phyloP scores from a whole-genome alignment of 306 rosid species.

The Vachellia collinsii region DNA sequence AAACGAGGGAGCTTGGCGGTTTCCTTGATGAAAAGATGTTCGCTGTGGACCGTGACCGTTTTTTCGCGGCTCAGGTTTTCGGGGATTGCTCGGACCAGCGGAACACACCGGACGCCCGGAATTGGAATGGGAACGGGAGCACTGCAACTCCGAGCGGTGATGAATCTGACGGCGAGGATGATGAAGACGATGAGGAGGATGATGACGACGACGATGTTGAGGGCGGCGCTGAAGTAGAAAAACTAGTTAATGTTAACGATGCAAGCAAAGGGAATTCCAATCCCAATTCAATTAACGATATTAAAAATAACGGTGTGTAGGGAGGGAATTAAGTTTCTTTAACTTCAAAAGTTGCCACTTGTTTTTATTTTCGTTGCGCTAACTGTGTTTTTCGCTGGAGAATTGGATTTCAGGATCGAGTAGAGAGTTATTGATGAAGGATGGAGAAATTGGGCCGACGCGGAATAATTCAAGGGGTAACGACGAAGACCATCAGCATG shows the following conservation, averaged over 20 bases:
- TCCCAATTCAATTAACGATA: constrained; percentile 40
- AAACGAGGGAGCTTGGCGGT: constrained; percentile 69
- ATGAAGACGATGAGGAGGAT: constrained; percentile 60
- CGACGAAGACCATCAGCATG: constrained; percentile 53
- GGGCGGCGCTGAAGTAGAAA: constrained; percentile 49
- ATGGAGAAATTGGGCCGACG: constrained; percentile 52
- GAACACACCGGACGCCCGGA: constrained; percentile 48
- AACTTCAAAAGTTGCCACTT: constrained; percentile 15
- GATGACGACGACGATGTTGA: constrained; percentile 68
- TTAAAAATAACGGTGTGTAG: constrained; percentile 58
- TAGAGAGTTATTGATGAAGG: constrained; percentile 67
- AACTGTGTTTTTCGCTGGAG: constrained; percentile 6
- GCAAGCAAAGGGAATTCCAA: constrained; percentile 50
- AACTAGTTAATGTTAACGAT: constrained; percentile 52
- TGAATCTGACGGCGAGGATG: constrained; percentile 72
- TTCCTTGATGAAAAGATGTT: constrained; percentile 79
- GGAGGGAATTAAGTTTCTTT: constrained; percentile 20
- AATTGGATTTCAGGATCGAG: constrained; percentile 56
- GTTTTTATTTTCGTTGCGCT: constrained; percentile 5
- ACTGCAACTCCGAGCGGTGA: constrained; percentile 62
- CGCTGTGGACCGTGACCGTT: constrained; percentile 58
- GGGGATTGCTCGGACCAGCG: constrained; percentile 51
- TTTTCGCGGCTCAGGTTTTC: constrained; percentile 57
- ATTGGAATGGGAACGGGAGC: constrained; percentile 68
- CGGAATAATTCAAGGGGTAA: constrained; percentile 47